Base-by-base conservation (phyloP, 2,329 filamentous ascomycete species). In the Trichophyton benhamiae region DNA sequence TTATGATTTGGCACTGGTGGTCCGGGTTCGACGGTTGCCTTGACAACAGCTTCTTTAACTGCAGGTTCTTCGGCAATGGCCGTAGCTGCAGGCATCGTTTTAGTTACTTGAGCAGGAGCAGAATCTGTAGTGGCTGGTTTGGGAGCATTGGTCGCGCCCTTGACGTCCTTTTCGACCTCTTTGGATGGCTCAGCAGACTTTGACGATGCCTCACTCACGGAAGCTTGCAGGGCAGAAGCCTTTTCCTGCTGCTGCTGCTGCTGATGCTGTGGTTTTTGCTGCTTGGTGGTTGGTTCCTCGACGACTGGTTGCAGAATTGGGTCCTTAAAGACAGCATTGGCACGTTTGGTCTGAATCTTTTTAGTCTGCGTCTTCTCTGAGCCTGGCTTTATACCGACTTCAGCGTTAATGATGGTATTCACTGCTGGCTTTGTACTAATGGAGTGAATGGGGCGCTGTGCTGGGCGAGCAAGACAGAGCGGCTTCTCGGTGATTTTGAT, bases 381-480 rank as follows among this genome's bases (percentile, higher is more conserved):
- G 63, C 58, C n/a, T 71, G 68, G 62, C 72, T 73, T 42, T 71
- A 70, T 60, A 46, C 20, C 20, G n/a, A 25, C 15, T 20, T 49
- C 58, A 13, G 42, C 11, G 44, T 46, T 36, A 22, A 25, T 17
- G 17, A 38, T 3, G 22, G 8, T 36, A 58, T 58, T 58, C 55
- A 58, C 55, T 17, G 22, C 41, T 4, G 42, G 8, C 15, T 49
- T 59, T 8, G 27, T 13, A 27, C 20, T 33, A 8, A 48, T n/a
- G 27, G 41, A 48, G 58, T 49, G 25, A 59, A 59, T 59, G n/a
- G 82, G 81, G 62, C 84, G 80, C 68, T 87, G 83, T n/a, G 83
- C 82, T n/a, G 84, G 84, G 66, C 82, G 80, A 44, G 77, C 73
- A 52, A 82, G 72, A 36, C 77, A 72, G 15, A 74, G 71, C 6